Evolutionary conservation across 2,329 filamentous ascomycete genomes (phyloP).

Genomic region (Diaporthe citriasiana): DNA sequence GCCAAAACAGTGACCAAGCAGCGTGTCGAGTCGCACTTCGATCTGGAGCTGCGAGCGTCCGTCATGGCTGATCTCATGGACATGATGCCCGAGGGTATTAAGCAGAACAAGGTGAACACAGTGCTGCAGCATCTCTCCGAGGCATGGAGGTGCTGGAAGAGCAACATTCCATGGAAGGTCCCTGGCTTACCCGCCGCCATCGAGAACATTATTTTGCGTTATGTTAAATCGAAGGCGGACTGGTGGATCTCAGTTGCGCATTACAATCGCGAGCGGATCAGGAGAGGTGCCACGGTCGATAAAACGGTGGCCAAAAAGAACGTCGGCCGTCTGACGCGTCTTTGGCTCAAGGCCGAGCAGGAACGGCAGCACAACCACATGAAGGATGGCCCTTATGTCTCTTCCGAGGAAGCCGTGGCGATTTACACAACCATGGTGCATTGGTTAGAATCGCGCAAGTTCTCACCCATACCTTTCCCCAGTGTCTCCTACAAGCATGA

Average conservation of each 20-base stretch:
- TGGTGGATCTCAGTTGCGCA: slow-evolving; percentile 99
- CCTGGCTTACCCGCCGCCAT: slow-evolving; percentile 96
- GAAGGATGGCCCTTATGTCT: slow-evolving; percentile 99
- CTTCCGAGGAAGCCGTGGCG: slow-evolving; percentile 96
- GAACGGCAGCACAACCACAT: slow-evolving; percentile 99
- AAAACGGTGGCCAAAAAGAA: slow-evolving; percentile 99
- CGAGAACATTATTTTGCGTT: slow-evolving; percentile 98
- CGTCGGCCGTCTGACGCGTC: slow-evolving; percentile 89
- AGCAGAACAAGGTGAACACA: slow-evolving; percentile 99
- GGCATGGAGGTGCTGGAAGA: slow-evolving; percentile 99
- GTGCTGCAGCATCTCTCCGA: slow-evolving; percentile 97
- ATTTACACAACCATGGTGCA: slow-evolving; percentile 99
- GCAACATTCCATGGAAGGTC: slow-evolving; percentile 99
- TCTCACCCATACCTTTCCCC: slow-evolving; percentile 98
- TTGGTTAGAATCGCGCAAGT: slow-evolving; percentile 98
- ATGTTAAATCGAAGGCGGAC: slow-evolving; percentile 99
- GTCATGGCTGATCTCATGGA: slow-evolving; percentile 99
- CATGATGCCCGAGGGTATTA: slow-evolving; percentile 99
- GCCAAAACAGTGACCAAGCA: slow-evolving; percentile 99
- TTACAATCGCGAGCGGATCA: slow-evolving; percentile 97
- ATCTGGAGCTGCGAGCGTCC: slow-evolving; percentile 94
- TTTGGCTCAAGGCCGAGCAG: slow-evolving; percentile 99
- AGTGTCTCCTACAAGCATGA: slow-evolving; percentile 99
- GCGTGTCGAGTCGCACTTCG: slow-evolving; percentile 98
- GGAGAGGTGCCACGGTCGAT: slow-evolving; percentile 95